Evolutionary conservation across 805 yeast genomes (phyloP), one percentile per base, ranked within the genome.

Genomic region (Geotrichum ghanense): DNA sequence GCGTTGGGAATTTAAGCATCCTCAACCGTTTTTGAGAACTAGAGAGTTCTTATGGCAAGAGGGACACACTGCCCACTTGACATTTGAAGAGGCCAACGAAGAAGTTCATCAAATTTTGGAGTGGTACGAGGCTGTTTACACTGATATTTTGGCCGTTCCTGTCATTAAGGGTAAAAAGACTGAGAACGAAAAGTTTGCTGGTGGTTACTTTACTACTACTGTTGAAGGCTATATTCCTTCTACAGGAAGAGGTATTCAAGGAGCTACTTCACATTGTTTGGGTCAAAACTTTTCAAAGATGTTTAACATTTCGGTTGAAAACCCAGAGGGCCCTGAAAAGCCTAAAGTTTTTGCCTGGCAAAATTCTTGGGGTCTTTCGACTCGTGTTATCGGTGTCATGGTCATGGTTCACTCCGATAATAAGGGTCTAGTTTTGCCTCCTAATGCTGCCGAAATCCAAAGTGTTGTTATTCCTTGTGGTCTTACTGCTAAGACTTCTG

Each of bases 11-110:
- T 92, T 92, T 73, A 92, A 92, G 74, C 97, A 92, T 68, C 99
- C 99, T 49, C 99, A 92, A 72, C 99, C 99, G 44, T 92, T 92
- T 69, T 72, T 92, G 64, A 84, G 99, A 77, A 94, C 98, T 12
- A 83, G 99, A 72, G 99, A 92, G 71, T 92, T 92, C 71, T 74
- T 92, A 67, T 92, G 99, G 99, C 99, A 92, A 72, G 99, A 92
- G 72, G 99, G 99, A 58, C 99, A 92, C 73, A 92, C 98, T 44
- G 98, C 95, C 47, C 95, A 86, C 66, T 75, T 94, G 62, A 83
- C 94, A 48, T 67, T 72, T 53, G 85, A 79, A 51, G 92, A 77
- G 51, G 96, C 98, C 25, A 74, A 75, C 50, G 71, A 71, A 49
- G 97, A 92, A 71, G 97, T 90, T 25, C 62, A 76, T 57, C 81